A percentile compares a stretch with the other conserved stretches of the same genome.
Conservation (phyloP, 163 green algal species). For the Scenedesmus sp. region DNA sequence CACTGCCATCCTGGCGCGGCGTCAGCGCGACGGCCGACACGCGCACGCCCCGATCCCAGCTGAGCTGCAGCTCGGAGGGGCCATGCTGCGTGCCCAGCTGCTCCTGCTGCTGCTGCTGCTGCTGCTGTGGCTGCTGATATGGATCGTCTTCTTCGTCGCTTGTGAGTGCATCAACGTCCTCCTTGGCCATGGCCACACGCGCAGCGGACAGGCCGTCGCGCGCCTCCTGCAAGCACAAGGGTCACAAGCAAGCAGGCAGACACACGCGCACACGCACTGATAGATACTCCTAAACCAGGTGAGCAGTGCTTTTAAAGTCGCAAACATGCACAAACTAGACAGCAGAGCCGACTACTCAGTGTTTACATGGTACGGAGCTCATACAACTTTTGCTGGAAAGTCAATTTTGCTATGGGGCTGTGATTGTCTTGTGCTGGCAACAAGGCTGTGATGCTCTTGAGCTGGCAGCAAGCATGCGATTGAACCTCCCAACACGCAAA, state of each 20-base stretch:
- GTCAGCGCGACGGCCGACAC: constrained; percentile 9
- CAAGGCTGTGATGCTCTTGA: too few species aligned
- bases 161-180: neutral
- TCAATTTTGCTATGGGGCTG: too few species aligned
- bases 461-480: too few species aligned
- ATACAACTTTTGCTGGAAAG: too few species aligned
- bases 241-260: neutral
- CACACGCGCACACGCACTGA: too few species aligned
- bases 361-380: too few species aligned
- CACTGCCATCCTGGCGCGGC: neutral
- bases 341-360: too few species aligned
- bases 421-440: too few species aligned
- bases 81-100: neutral
- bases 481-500: too few species aligned
- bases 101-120: neutral
- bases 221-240: constrained; percentile 25
- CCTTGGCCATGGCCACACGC: neutral
- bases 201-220: constrained; percentile 12
- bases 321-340: too few species aligned
- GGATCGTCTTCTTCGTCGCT: constrained; percentile 10
- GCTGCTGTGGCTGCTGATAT: constrained; percentile 9
- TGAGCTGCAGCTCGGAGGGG: constrained; percentile 25
- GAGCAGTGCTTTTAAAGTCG: too few species aligned
- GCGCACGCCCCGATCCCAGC: neutral
- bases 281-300: too few species aligned